Conservation (phyloP, 1,139 yeast genomes). For the Blastobotrys aristatus region DNA sequence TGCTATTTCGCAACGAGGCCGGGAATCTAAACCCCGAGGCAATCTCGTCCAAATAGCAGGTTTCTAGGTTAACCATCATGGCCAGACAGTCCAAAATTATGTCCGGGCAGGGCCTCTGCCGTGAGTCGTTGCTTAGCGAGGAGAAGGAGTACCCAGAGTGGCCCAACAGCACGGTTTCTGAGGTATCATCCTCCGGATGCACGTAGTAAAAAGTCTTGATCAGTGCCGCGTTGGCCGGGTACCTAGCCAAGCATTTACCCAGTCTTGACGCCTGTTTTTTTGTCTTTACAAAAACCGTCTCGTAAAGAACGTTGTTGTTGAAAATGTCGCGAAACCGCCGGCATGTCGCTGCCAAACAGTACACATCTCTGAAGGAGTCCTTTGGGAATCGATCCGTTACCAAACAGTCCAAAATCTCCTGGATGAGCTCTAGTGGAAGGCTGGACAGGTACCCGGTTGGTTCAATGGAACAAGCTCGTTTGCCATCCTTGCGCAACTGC, state of each 20-base stretch:
- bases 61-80: conserved; percentile 17
- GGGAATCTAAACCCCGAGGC: conserved; percentile 19
- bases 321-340: conserved; percentile 12
- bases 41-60: conserved; percentile 17
- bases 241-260: conserved; percentile 17
- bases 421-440: conserved; percentile 17
- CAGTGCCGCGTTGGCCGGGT: conserved; percentile 7
- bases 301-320: conserved; percentile 16
- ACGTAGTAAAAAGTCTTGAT: conserved; percentile 13
- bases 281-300: conserved; percentile 16
- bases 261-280: conserved; percentile 20
- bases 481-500: no score
- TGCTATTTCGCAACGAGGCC: conserved; percentile 5
- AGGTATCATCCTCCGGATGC: conserved; percentile 14
- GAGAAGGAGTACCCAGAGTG: conserved; percentile 14
- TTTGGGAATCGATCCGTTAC: not conserved
- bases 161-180: conserved; percentile 8
- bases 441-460: no score
- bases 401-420: conserved; percentile 12
- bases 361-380: conserved; percentile 13
- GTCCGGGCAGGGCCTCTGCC: conserved; percentile 18
- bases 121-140: conserved; percentile 9
- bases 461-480: not conserved
- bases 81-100: conserved; percentile 17
- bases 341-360: conserved; percentile 17